These are phyloP conservation scores for Diutina rugosa DNA, from an alignment of 1,139 yeast genomes.

Conservation along the genomic window DNA sequence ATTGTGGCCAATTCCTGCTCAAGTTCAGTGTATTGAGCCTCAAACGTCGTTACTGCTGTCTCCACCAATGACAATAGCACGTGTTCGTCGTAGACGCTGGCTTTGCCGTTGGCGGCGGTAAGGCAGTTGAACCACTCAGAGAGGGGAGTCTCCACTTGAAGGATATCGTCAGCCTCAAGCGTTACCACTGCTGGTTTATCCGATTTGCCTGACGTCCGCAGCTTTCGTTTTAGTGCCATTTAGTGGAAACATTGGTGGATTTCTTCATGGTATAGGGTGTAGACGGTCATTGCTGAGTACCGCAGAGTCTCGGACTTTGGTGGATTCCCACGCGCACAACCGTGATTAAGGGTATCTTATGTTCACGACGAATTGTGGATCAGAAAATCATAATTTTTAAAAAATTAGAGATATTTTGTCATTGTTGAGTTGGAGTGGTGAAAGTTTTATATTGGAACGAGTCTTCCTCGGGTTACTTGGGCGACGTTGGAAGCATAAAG, in stretches of 20 bases:
- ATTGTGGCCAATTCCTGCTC: neutral
- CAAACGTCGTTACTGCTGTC: neutral
- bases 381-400: too few species aligned
- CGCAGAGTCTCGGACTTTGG: neutral
- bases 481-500: too few species aligned
- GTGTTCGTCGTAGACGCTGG: neutral
- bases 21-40: neutral
- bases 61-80: neutral
- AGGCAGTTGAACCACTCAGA: neutral
- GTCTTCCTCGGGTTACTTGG: too few species aligned
- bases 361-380: too few species aligned
- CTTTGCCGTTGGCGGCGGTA: neutral
- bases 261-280: neutral
- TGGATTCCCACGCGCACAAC: too few species aligned
- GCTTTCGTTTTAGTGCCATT: neutral
- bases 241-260: neutral
- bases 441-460: too few species aligned
- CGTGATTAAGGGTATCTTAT: too few species aligned
- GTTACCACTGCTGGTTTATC: neutral
- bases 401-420: too few species aligned
- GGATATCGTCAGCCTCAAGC: neutral
- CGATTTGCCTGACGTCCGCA: neutral
- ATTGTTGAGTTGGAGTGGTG: too few species aligned
- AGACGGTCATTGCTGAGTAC: neutral
- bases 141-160: neutral